Evolutionary conservation across 768 basidiomycete genomes (phyloP).

Genomic region (Mrakia frigida): DNA sequence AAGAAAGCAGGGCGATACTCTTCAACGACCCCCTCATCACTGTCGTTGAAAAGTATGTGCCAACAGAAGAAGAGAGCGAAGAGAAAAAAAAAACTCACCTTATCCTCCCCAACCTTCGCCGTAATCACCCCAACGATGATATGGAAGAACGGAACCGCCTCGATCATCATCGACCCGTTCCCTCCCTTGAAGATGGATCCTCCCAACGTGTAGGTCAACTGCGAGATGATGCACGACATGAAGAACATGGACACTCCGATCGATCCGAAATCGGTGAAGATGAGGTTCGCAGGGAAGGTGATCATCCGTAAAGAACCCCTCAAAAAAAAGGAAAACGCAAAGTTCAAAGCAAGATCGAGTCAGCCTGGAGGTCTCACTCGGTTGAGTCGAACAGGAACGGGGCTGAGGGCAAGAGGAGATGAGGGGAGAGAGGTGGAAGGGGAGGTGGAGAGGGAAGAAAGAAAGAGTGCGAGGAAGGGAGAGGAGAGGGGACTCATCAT

Average conservation of each 20-base stretch:
- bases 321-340: not conserved
- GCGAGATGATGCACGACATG: constrained; percentile 62
- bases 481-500: too few relatives aligned
- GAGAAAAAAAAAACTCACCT: constrained; percentile 43
- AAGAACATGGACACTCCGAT: constrained; percentile 78
- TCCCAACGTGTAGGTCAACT: constrained; percentile 76
- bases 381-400: too few relatives aligned
- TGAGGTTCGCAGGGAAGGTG: constrained; percentile 77
- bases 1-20: too few relatives aligned
- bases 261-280: constrained; percentile 74
- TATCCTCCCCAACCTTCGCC: constrained; percentile 61
- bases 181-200: constrained; percentile 69
- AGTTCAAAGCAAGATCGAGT: not conserved
- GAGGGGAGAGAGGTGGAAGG: too few relatives aligned
- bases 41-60: too few relatives aligned
- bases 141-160: constrained; percentile 80
- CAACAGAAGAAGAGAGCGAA: not conserved
- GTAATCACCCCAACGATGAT: constrained; percentile 77
- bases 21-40: too few relatives aligned
- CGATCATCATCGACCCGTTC: constrained; percentile 72
- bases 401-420: too few relatives aligned
- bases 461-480: not conserved
- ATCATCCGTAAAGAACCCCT: constrained; percentile 78
- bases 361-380: constrained; percentile 9
- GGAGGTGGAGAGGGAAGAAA: not conserved